Percentiles rank a stretch among this genome's conserved stretches.
phyloP scores from a whole-genome alignment of 1,284 basidiomycete genomes.

The Naganishia sp. region DNA sequence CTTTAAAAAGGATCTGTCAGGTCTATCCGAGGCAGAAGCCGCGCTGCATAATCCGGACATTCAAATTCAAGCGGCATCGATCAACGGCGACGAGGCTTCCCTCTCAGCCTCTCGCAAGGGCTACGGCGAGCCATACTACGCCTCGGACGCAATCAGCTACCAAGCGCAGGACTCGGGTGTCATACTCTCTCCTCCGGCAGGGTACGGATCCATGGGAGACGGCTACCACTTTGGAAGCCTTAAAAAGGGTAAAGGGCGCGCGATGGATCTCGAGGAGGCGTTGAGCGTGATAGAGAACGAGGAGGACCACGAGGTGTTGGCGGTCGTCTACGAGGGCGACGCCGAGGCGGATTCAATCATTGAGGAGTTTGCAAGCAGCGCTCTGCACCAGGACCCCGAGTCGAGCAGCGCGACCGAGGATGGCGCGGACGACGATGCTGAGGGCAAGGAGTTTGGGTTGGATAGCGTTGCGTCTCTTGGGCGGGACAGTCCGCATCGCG shows the following conservation, averaged over 20 bases:
- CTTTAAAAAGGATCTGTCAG: slow-evolving; percentile 51
- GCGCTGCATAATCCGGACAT: slow-evolving; percentile 36
- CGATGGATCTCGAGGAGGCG: slow-evolving; percentile 31
- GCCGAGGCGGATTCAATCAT: slow-evolving; percentile 28
- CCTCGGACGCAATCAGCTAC: slow-evolving; percentile 13
- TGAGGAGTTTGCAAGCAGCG: slow-evolving; percentile 33
- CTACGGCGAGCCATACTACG: slow-evolving; percentile 13
- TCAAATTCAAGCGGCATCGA: slow-evolving; percentile 23
- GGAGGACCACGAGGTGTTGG: slow-evolving; percentile 30
- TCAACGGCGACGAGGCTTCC: slow-evolving; percentile 9
- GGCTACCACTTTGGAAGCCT: slow-evolving; percentile 11
- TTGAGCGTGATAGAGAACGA: slow-evolving; percentile 31
- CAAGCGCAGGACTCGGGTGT: slow-evolving; percentile 27
- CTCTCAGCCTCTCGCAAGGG: background rate
- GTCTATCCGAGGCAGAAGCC: slow-evolving; percentile 46
- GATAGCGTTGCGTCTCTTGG: slow-evolving; percentile 15
- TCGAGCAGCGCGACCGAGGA: slow-evolving; percentile 35
- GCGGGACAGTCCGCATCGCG: slow-evolving; percentile 16
- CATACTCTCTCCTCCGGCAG: slow-evolving; percentile 1
- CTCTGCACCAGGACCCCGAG: slow-evolving; percentile 37
- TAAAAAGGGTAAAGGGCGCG: slow-evolving; percentile 27
- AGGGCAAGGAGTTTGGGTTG: slow-evolving; percentile 5
- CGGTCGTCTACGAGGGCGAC: slow-evolving; percentile 31
- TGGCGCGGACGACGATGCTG: background rate
- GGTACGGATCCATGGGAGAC: slow-evolving; percentile 9